Percentiles rank a stretch among this genome's conserved stretches.
These are phyloP conservation scores for Warburgia ugandensis DNA, from an alignment of 164 flowering plant genomes.

Conservation along the genomic window DNA sequence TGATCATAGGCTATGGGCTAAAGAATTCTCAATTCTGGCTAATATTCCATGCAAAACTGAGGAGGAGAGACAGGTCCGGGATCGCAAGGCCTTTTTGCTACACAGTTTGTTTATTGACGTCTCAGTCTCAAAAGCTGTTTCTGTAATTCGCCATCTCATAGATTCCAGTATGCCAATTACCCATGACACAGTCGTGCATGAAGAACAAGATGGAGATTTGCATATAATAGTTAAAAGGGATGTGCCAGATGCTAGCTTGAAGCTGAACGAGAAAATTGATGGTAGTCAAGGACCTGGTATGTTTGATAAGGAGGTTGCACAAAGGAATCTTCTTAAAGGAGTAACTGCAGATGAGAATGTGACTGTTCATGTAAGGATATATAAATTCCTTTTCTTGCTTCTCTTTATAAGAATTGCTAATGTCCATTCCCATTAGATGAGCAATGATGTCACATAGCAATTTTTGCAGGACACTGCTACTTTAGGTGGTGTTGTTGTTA, in stretches of 20 bases:
- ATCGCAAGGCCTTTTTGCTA: slow-evolving; percentile 86
- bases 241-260: slow-evolving; percentile 36
- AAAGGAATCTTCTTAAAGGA: slow-evolving; percentile 73
- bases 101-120: slow-evolving; percentile 76
- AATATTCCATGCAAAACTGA: slow-evolving; percentile 84
- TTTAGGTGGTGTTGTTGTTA: slow-evolving; percentile 53
- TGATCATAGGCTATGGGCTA: slow-evolving; percentile 79
- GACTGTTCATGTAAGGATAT: slow-evolving; percentile 64
- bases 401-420: not conserved
- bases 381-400: slow-evolving; percentile 1
- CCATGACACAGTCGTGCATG: slow-evolving; percentile 31
- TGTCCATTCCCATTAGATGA: not conserved
- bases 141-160: slow-evolving; percentile 43
- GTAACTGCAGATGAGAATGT: slow-evolving; percentile 90
- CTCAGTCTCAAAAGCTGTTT: slow-evolving; percentile 61
- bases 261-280: slow-evolving; percentile 25
- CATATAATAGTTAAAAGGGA: slow-evolving; percentile 43
- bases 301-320: slow-evolving; percentile 36
- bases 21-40: slow-evolving; percentile 76
- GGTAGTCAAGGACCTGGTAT: slow-evolving; percentile 17
- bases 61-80: slow-evolving; percentile 84
- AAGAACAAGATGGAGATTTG: slow-evolving; percentile 68
- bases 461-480: slow-evolving; percentile 68
- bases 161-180: slow-evolving; percentile 23
- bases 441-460: slow-evolving; percentile 8